Evolutionary conservation across 2,329 filamentous ascomycete genomes (phyloP).

Genomic region (Aspergillus terreus): DNA sequence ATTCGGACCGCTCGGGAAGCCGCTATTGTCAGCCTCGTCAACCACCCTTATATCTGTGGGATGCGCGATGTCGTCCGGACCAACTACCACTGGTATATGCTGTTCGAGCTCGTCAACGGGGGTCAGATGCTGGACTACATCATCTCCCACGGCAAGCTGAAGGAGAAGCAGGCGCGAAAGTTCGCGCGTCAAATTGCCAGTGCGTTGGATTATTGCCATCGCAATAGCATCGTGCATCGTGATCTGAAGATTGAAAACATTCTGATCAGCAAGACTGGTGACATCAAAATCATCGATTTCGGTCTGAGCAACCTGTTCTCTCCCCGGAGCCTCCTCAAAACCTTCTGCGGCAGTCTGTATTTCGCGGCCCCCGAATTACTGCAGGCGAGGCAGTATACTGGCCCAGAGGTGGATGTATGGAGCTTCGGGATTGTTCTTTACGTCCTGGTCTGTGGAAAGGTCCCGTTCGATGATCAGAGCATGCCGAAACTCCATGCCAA

Average conservation of each 20-base stretch:
- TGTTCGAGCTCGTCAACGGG: slow-evolving; percentile 98
- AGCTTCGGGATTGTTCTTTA: slow-evolving; percentile 98
- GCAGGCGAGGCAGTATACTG: slow-evolving; percentile 90
- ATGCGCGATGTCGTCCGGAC: slow-evolving; percentile 94
- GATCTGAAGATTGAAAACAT: slow-evolving; percentile 99
- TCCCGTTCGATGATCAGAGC: slow-evolving; percentile 97
- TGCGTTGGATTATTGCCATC: slow-evolving; percentile 93
- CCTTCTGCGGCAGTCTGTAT: slow-evolving; percentile 95
- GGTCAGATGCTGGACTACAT: slow-evolving; percentile 99
- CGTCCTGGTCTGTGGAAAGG: slow-evolving; percentile 93
- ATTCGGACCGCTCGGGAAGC: slow-evolving; percentile 92
- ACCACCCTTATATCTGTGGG: slow-evolving; percentile 93
- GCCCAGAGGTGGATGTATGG: slow-evolving; percentile 96
- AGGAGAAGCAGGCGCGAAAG: slow-evolving; percentile 97
- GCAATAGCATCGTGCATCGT: slow-evolving; percentile 96
- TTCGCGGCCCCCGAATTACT: slow-evolving; percentile 94
- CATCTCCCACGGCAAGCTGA: slow-evolving; percentile 93
- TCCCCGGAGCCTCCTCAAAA: slow-evolving; percentile 80
- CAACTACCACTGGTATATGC: slow-evolving; percentile 99
- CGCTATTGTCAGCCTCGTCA: slow-evolving; percentile 89
- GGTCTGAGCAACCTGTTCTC: slow-evolving; percentile 94
- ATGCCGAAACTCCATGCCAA: slow-evolving; percentile 98
- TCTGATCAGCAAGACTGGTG: slow-evolving; percentile 95
- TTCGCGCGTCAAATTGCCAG: slow-evolving; percentile 97
- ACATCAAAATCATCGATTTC: slow-evolving; percentile 99